Conservation (phyloP, 768 basidiomycete species). For the Tulasnella sp. region DNA sequence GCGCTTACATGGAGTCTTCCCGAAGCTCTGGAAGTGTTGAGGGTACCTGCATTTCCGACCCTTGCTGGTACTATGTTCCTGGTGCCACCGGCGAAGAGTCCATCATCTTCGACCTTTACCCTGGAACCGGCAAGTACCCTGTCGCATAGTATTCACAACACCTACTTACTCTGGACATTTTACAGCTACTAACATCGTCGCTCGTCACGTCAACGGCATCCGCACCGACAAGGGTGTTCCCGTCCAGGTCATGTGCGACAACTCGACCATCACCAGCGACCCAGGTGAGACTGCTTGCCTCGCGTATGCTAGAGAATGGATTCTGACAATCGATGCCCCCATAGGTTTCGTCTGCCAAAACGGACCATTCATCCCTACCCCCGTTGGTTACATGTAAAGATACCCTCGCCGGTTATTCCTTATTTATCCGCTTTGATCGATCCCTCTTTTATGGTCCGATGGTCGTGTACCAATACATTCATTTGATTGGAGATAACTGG, state of each 20-base stretch:
- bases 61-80: conserved; percentile 42
- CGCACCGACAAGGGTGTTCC: conserved; percentile 34
- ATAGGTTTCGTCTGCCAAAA: conserved; percentile 42
- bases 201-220: conserved; percentile 35
- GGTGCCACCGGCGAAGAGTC: conserved; percentile 40
- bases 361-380: conserved; percentile 33
- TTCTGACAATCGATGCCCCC: conserved; percentile 29
- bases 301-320: neutral
- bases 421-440: neutral
- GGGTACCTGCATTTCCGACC: conserved; percentile 46
- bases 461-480: neutral
- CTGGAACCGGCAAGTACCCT: conserved; percentile 33
- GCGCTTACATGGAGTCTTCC: neutral
- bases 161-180: neutral
- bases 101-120: conserved; percentile 46
- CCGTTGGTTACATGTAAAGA: conserved; percentile 20
- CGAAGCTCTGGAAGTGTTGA: conserved; percentile 26
- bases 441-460: neutral
- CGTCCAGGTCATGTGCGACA: conserved; percentile 44
- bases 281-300: neutral
- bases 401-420: neutral
- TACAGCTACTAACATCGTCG: conserved; percentile 38
- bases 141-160: neutral
- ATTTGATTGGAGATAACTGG: neutral
- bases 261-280: conserved; percentile 23